Percentiles rank a stretch among this genome's conserved stretches.
Evolutionary conservation across 768 basidiomycete species (phyloP).

Genomic region (Rhizopogon rudus): DNA sequence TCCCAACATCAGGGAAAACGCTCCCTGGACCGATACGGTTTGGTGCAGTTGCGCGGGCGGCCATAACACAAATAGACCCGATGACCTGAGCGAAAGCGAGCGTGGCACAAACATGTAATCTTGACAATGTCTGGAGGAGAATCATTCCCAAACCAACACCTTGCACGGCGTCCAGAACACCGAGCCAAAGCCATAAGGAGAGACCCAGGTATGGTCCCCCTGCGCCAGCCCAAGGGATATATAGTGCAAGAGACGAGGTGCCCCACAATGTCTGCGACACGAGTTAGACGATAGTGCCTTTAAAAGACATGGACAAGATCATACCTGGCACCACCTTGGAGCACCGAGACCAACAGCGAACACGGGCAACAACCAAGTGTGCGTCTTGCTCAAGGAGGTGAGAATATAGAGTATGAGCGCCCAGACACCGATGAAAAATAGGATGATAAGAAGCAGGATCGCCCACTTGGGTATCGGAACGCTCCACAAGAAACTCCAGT

Average conservation of each 20-base stretch:
- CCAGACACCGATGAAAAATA: constrained; percentile 90
- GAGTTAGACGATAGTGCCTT: not conserved
- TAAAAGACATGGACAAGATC: constrained; percentile 4
- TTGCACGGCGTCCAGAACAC: constrained; percentile 90
- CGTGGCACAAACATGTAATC: constrained; percentile 91
- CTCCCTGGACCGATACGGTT: constrained; percentile 84
- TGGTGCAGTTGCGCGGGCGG: constrained; percentile 87
- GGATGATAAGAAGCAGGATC: constrained; percentile 70
- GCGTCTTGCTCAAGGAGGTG: constrained; percentile 86
- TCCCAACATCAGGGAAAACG: constrained; percentile 89
- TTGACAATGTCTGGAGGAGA: constrained; percentile 83
- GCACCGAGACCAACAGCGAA: constrained; percentile 94
- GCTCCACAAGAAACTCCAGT: constrained; percentile 93
- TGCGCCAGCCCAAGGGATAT: constrained; percentile 88
- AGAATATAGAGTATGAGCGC: constrained; percentile 65
- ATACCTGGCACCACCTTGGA: constrained; percentile 90
- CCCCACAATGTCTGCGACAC: constrained; percentile 81
- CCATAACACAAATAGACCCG: constrained; percentile 86
- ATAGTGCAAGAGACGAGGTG: constrained; percentile 87
- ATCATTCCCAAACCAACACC: constrained; percentile 95
- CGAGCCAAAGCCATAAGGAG: constrained; percentile 92
- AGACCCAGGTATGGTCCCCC: constrained; percentile 87
- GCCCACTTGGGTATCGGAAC: constrained; percentile 80
- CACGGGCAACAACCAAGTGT: constrained; percentile 92
- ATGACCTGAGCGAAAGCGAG: constrained; percentile 88